Base-by-base conservation (phyloP, 768 basidiomycete species). In the Hirschioporus abietinus region DNA sequence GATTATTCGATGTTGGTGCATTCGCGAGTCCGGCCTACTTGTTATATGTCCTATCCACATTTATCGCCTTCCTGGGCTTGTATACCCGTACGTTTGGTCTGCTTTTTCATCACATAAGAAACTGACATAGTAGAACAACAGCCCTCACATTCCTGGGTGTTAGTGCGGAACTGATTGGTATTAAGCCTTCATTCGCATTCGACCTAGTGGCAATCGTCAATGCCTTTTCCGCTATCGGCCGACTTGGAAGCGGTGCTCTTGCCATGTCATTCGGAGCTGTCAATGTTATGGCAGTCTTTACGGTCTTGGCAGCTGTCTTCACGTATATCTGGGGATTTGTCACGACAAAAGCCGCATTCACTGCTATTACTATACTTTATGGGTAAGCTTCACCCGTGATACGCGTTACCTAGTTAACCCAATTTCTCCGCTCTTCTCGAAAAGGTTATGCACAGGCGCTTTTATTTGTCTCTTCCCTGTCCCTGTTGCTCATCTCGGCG, bases 251-350 rank as follows among this genome's bases (percentile, higher is more conserved):
- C 24, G 60, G 60, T 3, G 25, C 30, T 61, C 23, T 61, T 12
- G 60, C 60, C 3, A 34, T 25, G 15, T 61, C 24, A 25, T 61
- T 68, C 34, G 92, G 92, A 18, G 74, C 85, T 0, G 78, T 92
- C 69, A 93, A 89, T 68, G 78, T 89, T 27, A 88, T 92, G 81
- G 83, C 82, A 9, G 88, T 90, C 0, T 86, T 87, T 36, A 88
- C 85, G 0, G 66, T 81, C 20, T 52, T 83, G 0, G 85, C 87
- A 0, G 88, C 83, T 0, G 74, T 86, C 34, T 71, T 88, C 58
- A 90, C 91, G 0, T 87, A 86, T 70, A 78, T 78, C 5, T 94
- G 92, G 93, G 92, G 92, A 0, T 88, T 85, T 72, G 82, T 83
- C 0, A 75, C 71, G 42, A 80, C 73, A 34, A 70, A 82, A 64